Percentiles rank a stretch among this genome's conserved stretches.
phyloP scores from a whole-genome alignment of 208 protist species.

The Balamuthia mandrillaris region DNA sequence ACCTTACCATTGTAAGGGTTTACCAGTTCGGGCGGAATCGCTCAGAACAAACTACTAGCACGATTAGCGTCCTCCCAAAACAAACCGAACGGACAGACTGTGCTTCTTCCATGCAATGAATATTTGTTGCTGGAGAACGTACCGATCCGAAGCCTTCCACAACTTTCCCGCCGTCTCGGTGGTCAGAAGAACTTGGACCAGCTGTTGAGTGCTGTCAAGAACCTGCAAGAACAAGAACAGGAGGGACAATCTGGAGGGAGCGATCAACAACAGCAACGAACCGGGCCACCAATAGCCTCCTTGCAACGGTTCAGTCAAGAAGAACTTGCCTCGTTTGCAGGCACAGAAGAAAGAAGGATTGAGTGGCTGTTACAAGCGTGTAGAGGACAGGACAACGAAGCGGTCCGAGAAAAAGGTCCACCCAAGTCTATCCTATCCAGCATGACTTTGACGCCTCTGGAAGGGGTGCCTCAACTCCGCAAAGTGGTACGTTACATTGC shows the following conservation, averaged over 20 bases:
- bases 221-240: too few relatives aligned
- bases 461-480: background rate
- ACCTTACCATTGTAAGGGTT: background rate
- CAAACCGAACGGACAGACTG: conserved; percentile 14
- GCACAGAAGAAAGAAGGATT: background rate
- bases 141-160: background rate
- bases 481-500: conserved; percentile 5
- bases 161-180: too few relatives aligned
- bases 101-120: background rate
- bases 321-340: too few relatives aligned
- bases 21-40: background rate
- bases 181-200: too few relatives aligned
- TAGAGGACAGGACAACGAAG: background rate
- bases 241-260: too few relatives aligned
- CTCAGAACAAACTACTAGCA: background rate
- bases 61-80: background rate
- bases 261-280: too few relatives aligned
- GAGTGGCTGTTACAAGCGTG: background rate
- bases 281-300: too few relatives aligned
- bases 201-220: too few relatives aligned
- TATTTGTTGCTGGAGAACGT: background rate
- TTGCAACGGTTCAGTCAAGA: too few relatives aligned
- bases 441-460: background rate
- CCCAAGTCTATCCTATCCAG: background rate
- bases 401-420: background rate